Evolutionary conservation across 371 early-diverging fungal species (phyloP).

Genomic region (Chytridiales sp.): DNA sequence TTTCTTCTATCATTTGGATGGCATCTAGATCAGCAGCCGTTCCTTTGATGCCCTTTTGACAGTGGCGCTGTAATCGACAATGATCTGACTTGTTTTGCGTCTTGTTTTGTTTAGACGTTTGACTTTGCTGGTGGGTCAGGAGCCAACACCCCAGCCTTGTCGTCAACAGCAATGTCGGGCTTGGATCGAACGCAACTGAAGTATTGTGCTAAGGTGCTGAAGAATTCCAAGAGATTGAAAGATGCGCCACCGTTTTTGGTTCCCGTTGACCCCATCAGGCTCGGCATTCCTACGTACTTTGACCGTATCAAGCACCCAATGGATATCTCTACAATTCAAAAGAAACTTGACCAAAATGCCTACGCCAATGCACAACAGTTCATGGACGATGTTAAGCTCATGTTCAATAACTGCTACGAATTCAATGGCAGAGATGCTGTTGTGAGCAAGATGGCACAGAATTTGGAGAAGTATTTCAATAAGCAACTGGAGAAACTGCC

Average conservation of each 20-base stretch:
- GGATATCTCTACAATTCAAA: slow-evolving; percentile 94
- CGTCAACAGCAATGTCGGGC: too few species aligned
- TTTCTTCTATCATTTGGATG: too few species aligned
- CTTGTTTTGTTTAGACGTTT: too few species aligned
- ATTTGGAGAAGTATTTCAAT: slow-evolving; percentile 71
- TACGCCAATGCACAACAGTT: slow-evolving; percentile 70
- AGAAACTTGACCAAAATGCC: slow-evolving; percentile 60
- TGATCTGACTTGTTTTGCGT: too few species aligned
- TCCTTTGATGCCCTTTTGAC: too few species aligned
- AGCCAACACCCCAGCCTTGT: too few species aligned
- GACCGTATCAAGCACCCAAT: slow-evolving; percentile 93
- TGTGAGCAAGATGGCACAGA: slow-evolving; percentile 72
- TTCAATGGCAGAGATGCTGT: slow-evolving; percentile 84
- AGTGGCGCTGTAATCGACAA: too few species aligned
- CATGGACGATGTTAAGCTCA: slow-evolving; percentile 71
- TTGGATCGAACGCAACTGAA: slow-evolving; percentile 68
- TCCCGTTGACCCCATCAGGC: slow-evolving; percentile 92
- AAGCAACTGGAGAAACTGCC: slow-evolving; percentile 72
- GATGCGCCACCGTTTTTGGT: slow-evolving; percentile 78
- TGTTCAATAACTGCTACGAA: slow-evolving; percentile 85
- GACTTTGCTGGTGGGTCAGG: too few species aligned
- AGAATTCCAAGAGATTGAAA: slow-evolving; percentile 70
- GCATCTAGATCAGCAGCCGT: too few species aligned
- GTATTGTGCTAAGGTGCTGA: slow-evolving; percentile 72
- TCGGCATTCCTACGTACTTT: slow-evolving; percentile 94